A percentile compares a stretch with the other conserved stretches of the same genome.
Evolutionary conservation across 2,329 filamentous ascomycete species (phyloP).

Genomic region (Daldinia sp.): DNA sequence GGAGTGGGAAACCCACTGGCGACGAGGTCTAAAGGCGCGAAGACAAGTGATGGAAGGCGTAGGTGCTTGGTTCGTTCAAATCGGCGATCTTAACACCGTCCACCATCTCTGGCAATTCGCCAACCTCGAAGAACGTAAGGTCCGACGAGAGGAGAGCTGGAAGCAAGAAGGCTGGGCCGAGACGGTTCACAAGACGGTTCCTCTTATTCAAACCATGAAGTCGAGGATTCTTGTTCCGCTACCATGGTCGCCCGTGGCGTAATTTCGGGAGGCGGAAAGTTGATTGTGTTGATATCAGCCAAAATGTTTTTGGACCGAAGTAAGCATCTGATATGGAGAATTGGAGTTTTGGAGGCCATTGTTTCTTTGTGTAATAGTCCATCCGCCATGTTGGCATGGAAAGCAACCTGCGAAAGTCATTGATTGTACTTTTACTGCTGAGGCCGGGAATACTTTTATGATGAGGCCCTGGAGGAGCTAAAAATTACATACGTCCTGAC

Average conservation of each 20-base stretch:
- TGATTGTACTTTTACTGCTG: slow-evolving; percentile 34
- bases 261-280: slow-evolving; percentile 42
- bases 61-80: slow-evolving; percentile 98
- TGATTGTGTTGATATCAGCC: background rate
- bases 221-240: slow-evolving; percentile 92
- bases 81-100: slow-evolving; percentile 96
- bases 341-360: slow-evolving; percentile 36
- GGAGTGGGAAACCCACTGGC: slow-evolving; percentile 99
- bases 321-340: slow-evolving; percentile 37
- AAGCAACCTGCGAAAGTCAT: slow-evolving; percentile 14
- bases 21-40: slow-evolving; percentile 88
- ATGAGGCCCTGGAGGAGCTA: slow-evolving; percentile 12
- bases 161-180: slow-evolving; percentile 94
- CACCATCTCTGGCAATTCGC: slow-evolving; percentile 99
- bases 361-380: slow-evolving; percentile 14
- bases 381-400: slow-evolving; percentile 4
- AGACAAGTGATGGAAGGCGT: slow-evolving; percentile 99
- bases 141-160: slow-evolving; percentile 94
- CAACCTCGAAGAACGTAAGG: slow-evolving; percentile 91
- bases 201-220: slow-evolving; percentile 96
- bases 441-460: slow-evolving; percentile 13
- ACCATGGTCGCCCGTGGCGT: slow-evolving; percentile 95
- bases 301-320: background rate
- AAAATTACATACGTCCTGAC: slow-evolving; percentile 1
- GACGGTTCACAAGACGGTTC: slow-evolving; percentile 98